Evolutionary conservation across 495 filamentous ascomycete species (phyloP).

Genomic region (Hypoxylon fragiforme): DNA sequence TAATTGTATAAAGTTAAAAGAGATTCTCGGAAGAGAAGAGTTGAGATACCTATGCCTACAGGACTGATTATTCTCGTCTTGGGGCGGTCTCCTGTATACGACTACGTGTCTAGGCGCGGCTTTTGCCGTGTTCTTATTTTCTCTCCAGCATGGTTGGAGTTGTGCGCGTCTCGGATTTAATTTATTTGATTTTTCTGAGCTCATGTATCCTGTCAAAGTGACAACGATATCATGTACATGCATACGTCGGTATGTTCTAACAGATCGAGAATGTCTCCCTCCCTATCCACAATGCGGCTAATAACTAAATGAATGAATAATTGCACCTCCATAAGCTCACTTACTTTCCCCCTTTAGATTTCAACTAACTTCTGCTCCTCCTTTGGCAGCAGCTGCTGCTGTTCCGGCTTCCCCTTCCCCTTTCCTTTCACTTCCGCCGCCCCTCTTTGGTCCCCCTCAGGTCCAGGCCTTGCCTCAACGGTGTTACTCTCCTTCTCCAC

Average conservation of each 20-base stretch:
- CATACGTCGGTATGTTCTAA: constrained; percentile 6
- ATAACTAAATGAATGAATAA: too few species aligned
- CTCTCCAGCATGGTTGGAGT: constrained; percentile 41
- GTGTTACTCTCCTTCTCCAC: neutral
- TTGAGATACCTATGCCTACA: constrained; percentile 11
- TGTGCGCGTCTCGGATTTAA: constrained; percentile 12
- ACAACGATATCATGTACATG: too few species aligned
- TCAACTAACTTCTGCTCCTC: constrained; percentile 22
- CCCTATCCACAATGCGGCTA: neutral
- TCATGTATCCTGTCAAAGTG: neutral
- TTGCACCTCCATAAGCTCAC: neutral
- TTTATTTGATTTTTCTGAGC: neutral
- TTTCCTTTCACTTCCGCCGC: neutral
- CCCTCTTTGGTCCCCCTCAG: neutral
- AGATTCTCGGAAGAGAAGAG: neutral
- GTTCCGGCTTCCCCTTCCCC: neutral
- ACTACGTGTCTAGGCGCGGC: neutral
- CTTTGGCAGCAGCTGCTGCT: constrained; percentile 2
- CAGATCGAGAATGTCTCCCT: neutral
- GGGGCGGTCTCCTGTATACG: constrained; percentile 17
- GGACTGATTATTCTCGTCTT: constrained; percentile 5
- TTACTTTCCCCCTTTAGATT: neutral
- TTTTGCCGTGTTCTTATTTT: constrained; percentile 32
- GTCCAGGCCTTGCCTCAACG: neutral
- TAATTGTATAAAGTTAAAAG: constrained; percentile 35